These are phyloP conservation scores for Ustilago loliicola DNA, from an alignment of 1,284 basidiomycete species.

Conservation along the genomic window DNA sequence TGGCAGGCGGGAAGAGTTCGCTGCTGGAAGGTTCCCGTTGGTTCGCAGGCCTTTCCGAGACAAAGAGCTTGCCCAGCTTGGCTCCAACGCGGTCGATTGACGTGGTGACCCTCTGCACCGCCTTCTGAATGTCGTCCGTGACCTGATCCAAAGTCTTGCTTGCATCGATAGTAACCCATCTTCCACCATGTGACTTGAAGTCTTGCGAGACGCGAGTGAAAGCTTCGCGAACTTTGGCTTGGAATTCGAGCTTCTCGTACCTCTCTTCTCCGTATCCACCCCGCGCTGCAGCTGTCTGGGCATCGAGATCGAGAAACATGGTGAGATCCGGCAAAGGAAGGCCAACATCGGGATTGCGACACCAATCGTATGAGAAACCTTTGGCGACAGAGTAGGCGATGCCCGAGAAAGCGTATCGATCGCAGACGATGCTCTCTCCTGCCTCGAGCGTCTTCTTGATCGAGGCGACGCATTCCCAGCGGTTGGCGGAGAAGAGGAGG, in stretches of 20 bases:
- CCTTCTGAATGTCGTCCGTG: constrained; percentile 53
- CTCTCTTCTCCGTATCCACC: constrained; percentile 91
- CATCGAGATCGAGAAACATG: constrained; percentile 86
- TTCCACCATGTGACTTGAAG: constrained; percentile 43
- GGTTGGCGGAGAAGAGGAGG: constrained; percentile 94
- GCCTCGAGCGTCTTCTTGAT: constrained; percentile 73
- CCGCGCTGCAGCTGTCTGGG: constrained; percentile 79
- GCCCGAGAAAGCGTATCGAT: constrained; percentile 96
- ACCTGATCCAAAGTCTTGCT: constrained; percentile 61
- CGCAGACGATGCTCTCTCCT: constrained; percentile 85
- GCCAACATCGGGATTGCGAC: constrained; percentile 83
- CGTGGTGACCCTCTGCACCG: constrained; percentile 37
- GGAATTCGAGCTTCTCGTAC: constrained; percentile 71
- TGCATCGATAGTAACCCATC: constrained; percentile 63
- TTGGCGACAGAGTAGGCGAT: constrained; percentile 94
- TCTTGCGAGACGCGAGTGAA: constrained; percentile 60
- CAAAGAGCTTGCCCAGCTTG: constrained; percentile 38
- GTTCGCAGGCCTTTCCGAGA: constrained; percentile 26
- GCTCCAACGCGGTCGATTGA: constrained; percentile 42
- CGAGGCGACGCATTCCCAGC: constrained; percentile 80
- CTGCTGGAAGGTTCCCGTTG: constrained; percentile 27
- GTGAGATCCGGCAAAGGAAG: constrained; percentile 91
- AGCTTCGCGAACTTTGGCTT: constrained; percentile 65
- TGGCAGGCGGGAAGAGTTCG: constrained; percentile 27
- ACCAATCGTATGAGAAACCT: constrained; percentile 80